Evolutionary conservation across 2,329 filamentous ascomycete genomes (phyloP), one percentile per base, ranked within the genome.

Genomic region (Phialemonium atrogriseum): DNA sequence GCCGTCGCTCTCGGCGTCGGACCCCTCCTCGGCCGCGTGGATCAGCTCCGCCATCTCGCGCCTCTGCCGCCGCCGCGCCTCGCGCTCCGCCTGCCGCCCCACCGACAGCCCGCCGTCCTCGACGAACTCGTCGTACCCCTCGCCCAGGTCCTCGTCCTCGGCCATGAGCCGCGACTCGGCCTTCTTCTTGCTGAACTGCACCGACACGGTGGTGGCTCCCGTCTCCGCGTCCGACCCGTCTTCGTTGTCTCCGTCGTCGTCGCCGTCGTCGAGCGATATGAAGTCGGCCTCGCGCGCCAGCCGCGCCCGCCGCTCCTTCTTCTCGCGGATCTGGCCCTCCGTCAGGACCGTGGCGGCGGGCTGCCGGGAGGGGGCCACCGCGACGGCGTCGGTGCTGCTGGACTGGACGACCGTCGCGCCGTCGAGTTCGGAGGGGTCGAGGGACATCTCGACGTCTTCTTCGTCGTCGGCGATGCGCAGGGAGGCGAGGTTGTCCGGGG

Each of bases 121-220:
- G 7, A 91, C 84, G 46, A 84, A 94, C 33, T 89, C 81, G 38
- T 96, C 89, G 45, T 94, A 96, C 0, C 87, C 88, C 59, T 96
- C 91, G 22, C 84, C 84, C 0, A 95, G 71, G 48, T 96, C 86
- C 51, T 96, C 89, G 46, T 96, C 89, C 20, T 95, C 87, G 24
- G 70, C 73, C 5, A 87, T 72, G 2, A 96, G 69, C 2, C 89
- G 73, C 5, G 81, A 83, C 39, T 87, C 72, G 20, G 75, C 71
- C 42, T 81, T 76, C 46, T 79, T 75, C 41, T 75, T 74, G 12
- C 62, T 32, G 27, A 36, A 51, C 5, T 40, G 15, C 8, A 45
- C 21, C 4, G 40, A 34, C 14, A 40, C 30, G 7, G 38, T 42
- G 17, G 31, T 30, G 23, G 39, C n/a, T n/a, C n/a, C n/a, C n/a